A percentile compares a stretch with the other conserved stretches of the same genome.
These are phyloP conservation scores for Sugiyamaella japonica DNA, from an alignment of 1,139 yeast species.

Conservation along the genomic window DNA sequence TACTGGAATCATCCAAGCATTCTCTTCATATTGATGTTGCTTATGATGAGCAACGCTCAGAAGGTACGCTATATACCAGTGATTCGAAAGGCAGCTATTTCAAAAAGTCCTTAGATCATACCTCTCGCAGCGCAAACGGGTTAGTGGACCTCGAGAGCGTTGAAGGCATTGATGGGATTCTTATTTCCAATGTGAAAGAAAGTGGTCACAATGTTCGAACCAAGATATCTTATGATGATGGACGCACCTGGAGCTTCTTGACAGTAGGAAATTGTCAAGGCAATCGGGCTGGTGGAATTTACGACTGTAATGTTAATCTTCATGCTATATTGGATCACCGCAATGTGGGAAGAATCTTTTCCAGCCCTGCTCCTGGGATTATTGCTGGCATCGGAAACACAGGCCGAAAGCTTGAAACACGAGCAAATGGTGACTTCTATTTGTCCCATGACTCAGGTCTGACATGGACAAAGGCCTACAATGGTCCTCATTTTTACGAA, in stretches of 20 bases:
- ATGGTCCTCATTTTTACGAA: slow-evolving; percentile 56
- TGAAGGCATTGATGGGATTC: slow-evolving; percentile 66
- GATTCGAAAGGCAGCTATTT: slow-evolving; percentile 65
- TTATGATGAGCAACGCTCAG: slow-evolving; percentile 22
- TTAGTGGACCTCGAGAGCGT: slow-evolving; percentile 50
- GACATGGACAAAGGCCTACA: slow-evolving; percentile 61
- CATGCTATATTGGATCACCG: slow-evolving; percentile 51
- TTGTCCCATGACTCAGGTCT: slow-evolving; percentile 78
- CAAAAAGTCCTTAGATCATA: slow-evolving; percentile 48
- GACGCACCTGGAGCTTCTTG: slow-evolving; percentile 60
- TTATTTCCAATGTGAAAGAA: slow-evolving; percentile 53
- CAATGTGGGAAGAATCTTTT: slow-evolving; percentile 57
- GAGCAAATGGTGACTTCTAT: slow-evolving; percentile 44
- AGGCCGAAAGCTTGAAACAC: slow-evolving; percentile 34
- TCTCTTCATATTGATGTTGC: slow-evolving; percentile 56
- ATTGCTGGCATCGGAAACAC: slow-evolving; percentile 50
- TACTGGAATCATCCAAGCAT: slow-evolving; percentile 57
- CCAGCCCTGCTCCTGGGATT: slow-evolving; percentile 74
- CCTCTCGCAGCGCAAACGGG: slow-evolving; percentile 46
- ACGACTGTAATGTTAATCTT: slow-evolving; percentile 58
- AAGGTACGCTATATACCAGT: slow-evolving; percentile 54
- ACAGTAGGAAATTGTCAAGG: slow-evolving; percentile 48
- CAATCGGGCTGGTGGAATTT: slow-evolving; percentile 31
- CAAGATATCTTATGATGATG: slow-evolving; percentile 62
- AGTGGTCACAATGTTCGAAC: slow-evolving; percentile 36